These are phyloP conservation scores for Saccharomyces uvarum DNA, from an alignment of 1,139 yeast genomes.

Conservation along the genomic window DNA sequence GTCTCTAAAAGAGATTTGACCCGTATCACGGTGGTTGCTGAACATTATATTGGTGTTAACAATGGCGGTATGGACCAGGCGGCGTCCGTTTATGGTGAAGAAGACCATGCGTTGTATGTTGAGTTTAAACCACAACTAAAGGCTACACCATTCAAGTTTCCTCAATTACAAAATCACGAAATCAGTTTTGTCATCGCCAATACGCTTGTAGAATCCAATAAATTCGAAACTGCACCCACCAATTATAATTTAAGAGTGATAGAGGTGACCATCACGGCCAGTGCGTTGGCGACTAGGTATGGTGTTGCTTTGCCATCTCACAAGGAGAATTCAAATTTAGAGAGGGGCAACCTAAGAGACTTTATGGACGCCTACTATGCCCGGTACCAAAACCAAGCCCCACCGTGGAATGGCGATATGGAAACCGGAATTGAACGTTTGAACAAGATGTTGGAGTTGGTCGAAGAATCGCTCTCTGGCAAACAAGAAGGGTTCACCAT, in stretches of 20 bases:
- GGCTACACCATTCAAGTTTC: conserved; percentile 53
- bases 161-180: conserved; percentile 38
- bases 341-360: conserved; percentile 60
- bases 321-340: conserved; percentile 46
- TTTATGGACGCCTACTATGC: conserved; percentile 48
- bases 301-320: conserved; percentile 36
- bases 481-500: conserved; percentile 44
- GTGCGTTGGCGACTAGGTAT: conserved; percentile 44
- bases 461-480: conserved; percentile 36
- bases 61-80: conserved; percentile 78
- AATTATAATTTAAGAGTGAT: conserved; percentile 66
- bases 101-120: conserved; percentile 51
- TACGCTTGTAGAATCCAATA: conserved; percentile 55
- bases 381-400: conserved; percentile 29
- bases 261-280: conserved; percentile 60
- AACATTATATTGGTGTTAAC: conserved; percentile 67
- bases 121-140: conserved; percentile 53
- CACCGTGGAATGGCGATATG: conserved; percentile 44
- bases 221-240: conserved; percentile 61
- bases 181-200: conserved; percentile 57
- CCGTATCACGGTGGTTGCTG: conserved; percentile 57
- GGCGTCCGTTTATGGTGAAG: conserved; percentile 63
- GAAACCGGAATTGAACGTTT: conserved; percentile 41
- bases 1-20: conserved; percentile 50
- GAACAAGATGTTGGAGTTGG: conserved; percentile 36